These are phyloP conservation scores for Cercospora zeina DNA, from an alignment of 2,329 filamentous ascomycete species.

Conservation along the genomic window DNA sequence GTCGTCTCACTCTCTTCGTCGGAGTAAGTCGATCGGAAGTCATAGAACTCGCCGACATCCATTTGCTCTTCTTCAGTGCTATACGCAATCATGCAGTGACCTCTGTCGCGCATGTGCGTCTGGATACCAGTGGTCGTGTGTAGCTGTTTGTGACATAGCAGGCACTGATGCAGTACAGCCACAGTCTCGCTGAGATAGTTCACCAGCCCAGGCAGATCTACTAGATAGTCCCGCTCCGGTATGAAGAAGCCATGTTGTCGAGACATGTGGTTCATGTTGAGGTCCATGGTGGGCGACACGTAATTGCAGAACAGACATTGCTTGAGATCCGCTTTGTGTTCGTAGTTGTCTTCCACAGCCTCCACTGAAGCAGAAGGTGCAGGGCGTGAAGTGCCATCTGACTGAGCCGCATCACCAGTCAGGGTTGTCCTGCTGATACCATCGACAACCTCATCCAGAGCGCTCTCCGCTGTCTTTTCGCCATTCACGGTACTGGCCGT, in stretches of 20 bases:
- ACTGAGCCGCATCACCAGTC: constrained; percentile 41
- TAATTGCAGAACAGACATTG: constrained; percentile 92
- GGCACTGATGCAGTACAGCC: constrained; percentile 75
- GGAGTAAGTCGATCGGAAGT: constrained; percentile 93
- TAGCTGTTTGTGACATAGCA: constrained; percentile 83
- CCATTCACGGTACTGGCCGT: constrained; percentile 48
- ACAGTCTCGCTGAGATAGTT: constrained; percentile 78
- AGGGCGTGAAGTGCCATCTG: constrained; percentile 43
- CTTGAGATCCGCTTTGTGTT: constrained; percentile 46
- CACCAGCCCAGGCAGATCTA: constrained; percentile 78
- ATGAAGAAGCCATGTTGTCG: constrained; percentile 94
- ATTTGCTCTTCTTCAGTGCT: constrained; percentile 85
- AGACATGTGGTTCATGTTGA: constrained; percentile 87
- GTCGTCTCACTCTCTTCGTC: constrained; percentile 67
- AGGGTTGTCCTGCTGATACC: constrained; percentile 67
- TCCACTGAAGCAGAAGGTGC: constrained; percentile 34
- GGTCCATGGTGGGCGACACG: constrained; percentile 69
- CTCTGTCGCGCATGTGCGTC: constrained; percentile 95
- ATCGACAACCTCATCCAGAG: constrained; percentile 76
- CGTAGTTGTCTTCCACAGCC: constrained; percentile 35
- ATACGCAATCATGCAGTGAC: constrained; percentile 96
- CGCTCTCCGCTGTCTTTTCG: constrained; percentile 59
- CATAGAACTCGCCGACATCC: constrained; percentile 93
- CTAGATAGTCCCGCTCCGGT: constrained; percentile 81
- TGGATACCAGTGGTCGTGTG: constrained; percentile 77